Base-by-base conservation (phyloP, 257 asterid genomes). In the Coffea canephora region DNA sequence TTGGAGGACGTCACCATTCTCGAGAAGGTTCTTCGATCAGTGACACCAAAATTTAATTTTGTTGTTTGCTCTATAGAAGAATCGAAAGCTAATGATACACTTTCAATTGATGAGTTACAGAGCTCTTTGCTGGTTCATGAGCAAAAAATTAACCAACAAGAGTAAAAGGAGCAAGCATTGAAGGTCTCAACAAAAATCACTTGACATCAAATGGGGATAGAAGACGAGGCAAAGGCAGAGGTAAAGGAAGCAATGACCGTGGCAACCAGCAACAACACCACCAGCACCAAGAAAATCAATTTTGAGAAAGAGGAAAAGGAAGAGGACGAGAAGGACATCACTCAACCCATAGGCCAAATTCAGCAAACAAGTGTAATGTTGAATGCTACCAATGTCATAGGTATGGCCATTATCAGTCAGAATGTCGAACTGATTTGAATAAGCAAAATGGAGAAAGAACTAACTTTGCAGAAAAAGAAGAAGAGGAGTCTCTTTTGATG, bases 391-490 rank as follows among this genome's bases (percentile, higher is more conserved):
- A 31, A 31, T 31, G 31, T 31, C 31, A 31, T 31, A 31, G 31
- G 31, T 1, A 31, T 31, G 31, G 31, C 31, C 31, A 31, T 31
- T 31, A 31, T 31, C 31, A 31, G 31, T 31, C 46, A 0, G 72
- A 85, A 57, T 80, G 83, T 66, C 19, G 34, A 6, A 80, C 78
- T 0, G 36, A 77, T 39, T 8, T 78, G 39, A n/a, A 27, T 39
- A 71, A 34, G 13, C 1, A 31, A 19, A 23, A 21, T 21, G 46
- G 55, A 3, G 77, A 75, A 13, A 49, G 21, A 19, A 5, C 66
- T n/a, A 77, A 85, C 31, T 77, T 80, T 80, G 69, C 16, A 12
- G 72, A 78, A 71, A 66, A 41, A 0, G 74, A 81, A 7, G 80
- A 81, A 16, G 65, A 73, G 3, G 67, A 62, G 0, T 69, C 81